A percentile compares a stretch with the other conserved stretches of the same genome.
phyloP scores from a whole-genome alignment of 805 yeast genomes.

The Komagataella pseudopastoris region DNA sequence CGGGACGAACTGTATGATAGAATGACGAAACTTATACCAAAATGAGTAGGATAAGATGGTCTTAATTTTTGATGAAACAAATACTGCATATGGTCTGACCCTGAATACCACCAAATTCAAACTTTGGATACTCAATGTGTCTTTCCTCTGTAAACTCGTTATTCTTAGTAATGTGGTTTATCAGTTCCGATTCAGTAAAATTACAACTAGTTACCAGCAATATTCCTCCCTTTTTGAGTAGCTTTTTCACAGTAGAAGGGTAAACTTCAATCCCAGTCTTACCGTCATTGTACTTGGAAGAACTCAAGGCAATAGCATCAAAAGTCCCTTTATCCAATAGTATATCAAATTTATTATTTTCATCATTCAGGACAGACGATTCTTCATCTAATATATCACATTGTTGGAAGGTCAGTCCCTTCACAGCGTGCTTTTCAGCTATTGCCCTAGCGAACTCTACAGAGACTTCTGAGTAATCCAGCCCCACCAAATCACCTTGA shows the following conservation, averaged over 20 bases:
- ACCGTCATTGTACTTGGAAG: slow-evolving; percentile 29
- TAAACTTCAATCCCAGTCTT: slow-evolving; percentile 46
- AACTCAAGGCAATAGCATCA: slow-evolving; percentile 90
- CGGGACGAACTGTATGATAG: slow-evolving; percentile 45
- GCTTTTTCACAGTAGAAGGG: slow-evolving; percentile 38
- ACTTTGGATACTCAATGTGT: slow-evolving; percentile 62
- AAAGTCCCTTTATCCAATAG: slow-evolving; percentile 90
- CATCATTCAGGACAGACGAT: slow-evolving; percentile 16
- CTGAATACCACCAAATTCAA: slow-evolving; percentile 78
- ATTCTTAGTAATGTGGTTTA: slow-evolving; percentile 32
- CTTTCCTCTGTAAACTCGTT: slow-evolving; percentile 45
- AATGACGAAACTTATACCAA: slow-evolving; percentile 23
- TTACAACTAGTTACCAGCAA: slow-evolving; percentile 84
- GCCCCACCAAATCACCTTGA: slow-evolving; percentile 48
- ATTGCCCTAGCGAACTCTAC: slow-evolving; percentile 59
- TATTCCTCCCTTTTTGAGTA: slow-evolving; percentile 45
- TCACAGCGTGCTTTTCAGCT: slow-evolving; percentile 23
- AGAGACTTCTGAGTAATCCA: slow-evolving; percentile 81
- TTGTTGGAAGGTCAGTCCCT: slow-evolving; percentile 37
- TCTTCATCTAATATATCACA: slow-evolving; percentile 51
- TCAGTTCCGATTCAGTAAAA: slow-evolving; percentile 73
- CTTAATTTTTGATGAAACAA: slow-evolving; percentile 42
- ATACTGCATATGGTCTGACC: slow-evolving; percentile 85
- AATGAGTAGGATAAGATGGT: slow-evolving; percentile 4
- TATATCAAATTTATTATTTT: slow-evolving; percentile 44